Evolutionary conservation across 1,139 yeast genomes (phyloP), one percentile per base, ranked within the genome.

Genomic region (Lodderomyces parapsilosis): DNA sequence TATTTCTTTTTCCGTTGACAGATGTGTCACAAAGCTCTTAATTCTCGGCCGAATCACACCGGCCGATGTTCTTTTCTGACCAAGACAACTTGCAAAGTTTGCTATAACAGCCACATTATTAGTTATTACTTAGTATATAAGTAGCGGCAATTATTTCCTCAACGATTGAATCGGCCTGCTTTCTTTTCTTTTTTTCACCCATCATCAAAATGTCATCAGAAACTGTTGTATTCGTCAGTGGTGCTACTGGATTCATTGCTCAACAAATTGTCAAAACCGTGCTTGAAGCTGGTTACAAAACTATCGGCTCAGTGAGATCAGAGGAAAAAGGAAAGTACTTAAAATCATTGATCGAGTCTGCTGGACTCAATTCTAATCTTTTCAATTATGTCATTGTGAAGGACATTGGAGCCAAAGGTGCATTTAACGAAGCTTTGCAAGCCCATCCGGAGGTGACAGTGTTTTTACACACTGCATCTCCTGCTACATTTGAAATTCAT

Each of bases 241-340:
- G 84, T 1, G 81, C 78, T 7, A 70, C 79, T 6, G 83, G 84
- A 10, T 79, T 67, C 51, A 71, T 79, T 43, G 83, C 81, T 8
- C 71, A 66, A 41, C 71, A 68, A 47, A 52, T 66, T 6, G 55
- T 66, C 34, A 59, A 59, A 42, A 54, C 52, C 38, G 52, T 66
- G 25, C 49, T 66, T 25, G 51, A 47, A 7, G 46, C 54, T 17
- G 60, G 56, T 7, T 60, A 63, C 43, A 32, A 42, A 4, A 71
- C 65, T 1, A 56, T 65, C 36, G 65, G 68, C 3, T 52, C 67
- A 4, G 66, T 66, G 4, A 48, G 71, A 45, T 55, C 65, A 2
- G 40, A 48, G 4, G 49, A 49, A n/a, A 65, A 65, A 44, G 69
- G 66, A 2, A 53, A 62, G 4, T 43, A 45, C 6, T n/a, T n/a